Base-by-base conservation (phyloP, 768 basidiomycete species). In the Tephrocybe sp. region DNA sequence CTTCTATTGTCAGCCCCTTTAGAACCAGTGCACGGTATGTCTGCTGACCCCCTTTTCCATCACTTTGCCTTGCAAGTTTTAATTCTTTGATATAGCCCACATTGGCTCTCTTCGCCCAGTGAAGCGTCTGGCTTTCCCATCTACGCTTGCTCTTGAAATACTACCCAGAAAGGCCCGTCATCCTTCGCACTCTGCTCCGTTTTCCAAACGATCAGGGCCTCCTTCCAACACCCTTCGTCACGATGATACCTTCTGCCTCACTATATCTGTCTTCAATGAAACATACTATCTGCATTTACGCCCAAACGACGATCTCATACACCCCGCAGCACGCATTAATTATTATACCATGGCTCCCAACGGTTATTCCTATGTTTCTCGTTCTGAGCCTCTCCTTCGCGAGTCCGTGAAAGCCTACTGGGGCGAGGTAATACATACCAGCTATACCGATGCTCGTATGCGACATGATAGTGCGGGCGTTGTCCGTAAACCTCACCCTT, bases 221-320 rank as follows among this genome's bases (percentile, higher is more conserved):
- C 68, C 68, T 4, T 73, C 79, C 7, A 73, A 76, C 45, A 70
- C 72, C 26, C 78, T 90, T 34, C 82, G 75, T 38, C 78, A 85
- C 64, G 76, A 81, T 60, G 88, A 91, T 64, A 80, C 82, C 9
- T 82, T 89, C 64, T 80, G 88, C 22, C 75, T 91, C 45, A 80
- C 79, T 23, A 68, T 91, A 45, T 74, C 82, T 38, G 85, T 83
- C 9, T 86, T 85, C 59, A 76, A 76, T 55, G 77, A 86, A 36
- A 78, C 73, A 22, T 87, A 83, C 61, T 73, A 85, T 62, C 75
- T 93, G 39, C 86, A 92, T 60, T 74, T 93, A 43, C 80, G 79
- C 14, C 90, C 91, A 7, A 91, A 89, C 62, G 80, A 86, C 55
- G 72, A 89, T 55, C 80, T 93, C 54, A 72, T 92, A 45, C 89